Evolutionary conservation across 805 yeast genomes (phyloP).

Genomic region (Zygotorulaspora florentina): DNA sequence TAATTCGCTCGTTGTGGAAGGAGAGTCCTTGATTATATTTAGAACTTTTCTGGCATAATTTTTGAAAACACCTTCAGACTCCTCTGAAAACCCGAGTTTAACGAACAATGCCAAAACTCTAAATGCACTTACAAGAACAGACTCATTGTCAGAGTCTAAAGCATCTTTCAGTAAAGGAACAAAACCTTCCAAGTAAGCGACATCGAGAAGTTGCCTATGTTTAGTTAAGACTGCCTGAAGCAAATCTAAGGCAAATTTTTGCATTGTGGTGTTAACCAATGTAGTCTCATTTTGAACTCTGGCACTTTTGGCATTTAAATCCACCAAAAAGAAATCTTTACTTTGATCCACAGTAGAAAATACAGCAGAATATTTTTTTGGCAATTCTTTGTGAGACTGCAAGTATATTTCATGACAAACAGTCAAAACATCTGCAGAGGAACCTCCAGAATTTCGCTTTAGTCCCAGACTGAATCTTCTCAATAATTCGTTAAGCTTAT

Average conservation of each 20-base stretch:
- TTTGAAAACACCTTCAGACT: constrained; percentile 45
- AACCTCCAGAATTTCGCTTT: constrained; percentile 58
- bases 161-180: constrained; percentile 65
- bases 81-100: constrained; percentile 56
- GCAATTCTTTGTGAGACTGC: constrained; percentile 39
- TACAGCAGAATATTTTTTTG: not conserved
- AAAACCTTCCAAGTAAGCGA: constrained; percentile 63
- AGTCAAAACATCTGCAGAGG: constrained; percentile 54
- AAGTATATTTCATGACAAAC: constrained; percentile 70
- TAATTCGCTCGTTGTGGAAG: constrained; percentile 71
- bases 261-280: constrained; percentile 56
- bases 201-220: constrained; percentile 55
- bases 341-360: constrained; percentile 34
- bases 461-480: constrained; percentile 78
- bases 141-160: constrained; percentile 65
- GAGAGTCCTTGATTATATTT: constrained; percentile 65
- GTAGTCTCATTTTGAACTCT: constrained; percentile 54
- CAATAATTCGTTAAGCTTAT: constrained; percentile 72
- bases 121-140: constrained; percentile 65
- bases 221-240: constrained; percentile 66
- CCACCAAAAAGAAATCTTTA: constrained; percentile 71
- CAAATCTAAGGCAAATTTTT: constrained; percentile 71
- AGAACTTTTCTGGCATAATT: constrained; percentile 57
- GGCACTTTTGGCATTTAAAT: constrained; percentile 55
- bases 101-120: constrained; percentile 57